A percentile compares a stretch with the other conserved stretches of the same genome.
Conservation (phyloP, 106 monocot species). For the Dioscorea dumetorum region DNA sequence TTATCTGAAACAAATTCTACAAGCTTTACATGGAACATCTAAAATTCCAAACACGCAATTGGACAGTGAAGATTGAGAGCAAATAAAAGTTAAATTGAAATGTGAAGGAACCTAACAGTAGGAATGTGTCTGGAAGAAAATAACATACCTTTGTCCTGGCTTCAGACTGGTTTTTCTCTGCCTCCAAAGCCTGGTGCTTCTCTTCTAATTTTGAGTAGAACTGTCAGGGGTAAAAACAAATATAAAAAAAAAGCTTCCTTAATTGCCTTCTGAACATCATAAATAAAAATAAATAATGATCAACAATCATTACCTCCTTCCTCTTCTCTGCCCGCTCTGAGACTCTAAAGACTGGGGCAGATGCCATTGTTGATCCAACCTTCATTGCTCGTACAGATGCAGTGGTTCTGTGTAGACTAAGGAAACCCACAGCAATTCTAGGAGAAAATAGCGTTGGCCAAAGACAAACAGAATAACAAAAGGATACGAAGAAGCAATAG, state of each 20-base stretch:
- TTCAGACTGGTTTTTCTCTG: constrained; percentile 48
- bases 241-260: too few species aligned
- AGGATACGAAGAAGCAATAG: constrained; percentile 85
- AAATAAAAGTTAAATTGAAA: too few species aligned
- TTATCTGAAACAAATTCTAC: too few species aligned
- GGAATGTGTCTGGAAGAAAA: neutral
- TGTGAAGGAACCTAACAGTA: too few species aligned
- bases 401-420: constrained; percentile 31
- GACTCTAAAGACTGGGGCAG: constrained; percentile 51
- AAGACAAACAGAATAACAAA: neutral
- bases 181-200: constrained; percentile 61
- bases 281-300: too few species aligned
- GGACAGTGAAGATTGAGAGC: too few species aligned
- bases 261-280: neutral
- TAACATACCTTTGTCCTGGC: constrained; percentile 45
- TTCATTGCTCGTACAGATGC: constrained; percentile 26
- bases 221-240: constrained; percentile 10
- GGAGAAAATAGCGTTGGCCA: neutral
- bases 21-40: too few species aligned
- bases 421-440: constrained; percentile 15
- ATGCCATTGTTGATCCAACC: constrained; percentile 26
- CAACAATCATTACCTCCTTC: constrained; percentile 40
- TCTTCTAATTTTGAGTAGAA: constrained; percentile 70
- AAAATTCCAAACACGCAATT: too few species aligned
- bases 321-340: constrained; percentile 56